Base-by-base conservation (phyloP, 2,329 filamentous ascomycete genomes). In the Xylariales sp. region DNA sequence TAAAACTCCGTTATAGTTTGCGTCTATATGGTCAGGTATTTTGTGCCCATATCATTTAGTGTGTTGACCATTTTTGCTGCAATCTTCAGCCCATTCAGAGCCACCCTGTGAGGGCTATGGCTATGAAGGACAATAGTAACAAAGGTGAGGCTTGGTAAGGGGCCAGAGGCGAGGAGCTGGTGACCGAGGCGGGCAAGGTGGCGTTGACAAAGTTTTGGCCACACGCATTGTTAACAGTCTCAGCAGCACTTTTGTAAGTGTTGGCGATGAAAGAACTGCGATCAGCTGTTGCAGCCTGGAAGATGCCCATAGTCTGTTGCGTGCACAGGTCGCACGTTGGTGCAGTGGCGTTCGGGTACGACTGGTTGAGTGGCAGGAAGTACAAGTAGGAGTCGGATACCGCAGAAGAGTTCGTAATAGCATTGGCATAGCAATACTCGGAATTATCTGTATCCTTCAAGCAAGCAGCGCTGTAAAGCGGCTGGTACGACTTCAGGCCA, bases 391-490 rank as follows among this genome's bases (percentile, higher is more conserved):
- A 75, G 57, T 93, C 84, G 21, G 80, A 77, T 0, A 85, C 70
- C 7, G 77, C 83, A 16, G 78, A 76, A 5, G 67, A 58, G 62
- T 95, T 95, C 33, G 85, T 88, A 43, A 90, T 80, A 34, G 91
- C 88, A 50, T 87, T 83, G 48, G 86, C 86, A 59, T 88, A 96
- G 66, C 79, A 84, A 68, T 91, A 96, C 48, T 80, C 75, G 35
- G 71, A 71, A 1, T 80, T 81, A 1, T 68, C 62, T 0, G 77
- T 70, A 55, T 87, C 78, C 43, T 78, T 80, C 15, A 95, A 73
- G 57, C 93, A 98, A 6, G 84, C 84, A 4, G 88, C 88, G 33
- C 78, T 73, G 65, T 91, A 95, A 20, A 95, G 65, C 19, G 83
- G 75, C 45, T 81, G 70, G 63, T 96, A 98, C 30, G 87, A 76